Evolutionary conservation across 2,329 filamentous ascomycete genomes (phyloP).

Genomic region (Drechmeria coniospora): DNA sequence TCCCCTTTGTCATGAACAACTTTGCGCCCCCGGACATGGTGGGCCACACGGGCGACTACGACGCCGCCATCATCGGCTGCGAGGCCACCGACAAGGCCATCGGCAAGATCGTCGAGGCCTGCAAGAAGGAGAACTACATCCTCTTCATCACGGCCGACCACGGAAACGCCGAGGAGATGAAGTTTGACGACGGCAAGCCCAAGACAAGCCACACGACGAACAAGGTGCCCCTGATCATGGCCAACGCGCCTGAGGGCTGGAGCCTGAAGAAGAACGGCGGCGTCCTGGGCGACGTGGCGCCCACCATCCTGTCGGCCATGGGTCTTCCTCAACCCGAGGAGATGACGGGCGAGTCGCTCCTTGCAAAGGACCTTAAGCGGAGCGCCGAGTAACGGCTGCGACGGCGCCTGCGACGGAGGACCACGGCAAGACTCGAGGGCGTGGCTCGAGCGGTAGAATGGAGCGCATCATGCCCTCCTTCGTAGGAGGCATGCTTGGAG

Average conservation of each 20-base stretch:
- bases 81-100: constrained; percentile 87
- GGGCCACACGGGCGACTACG: constrained; percentile 93
- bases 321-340: constrained; percentile 77
- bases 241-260: constrained; percentile 84
- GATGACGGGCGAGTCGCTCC: constrained; percentile 77
- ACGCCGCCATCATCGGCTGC: constrained; percentile 76
- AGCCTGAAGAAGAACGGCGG: constrained; percentile 69
- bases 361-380: constrained; percentile 51
- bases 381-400: constrained; percentile 10
- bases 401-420: not conserved
- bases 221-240: constrained; percentile 96
- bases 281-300: constrained; percentile 93
- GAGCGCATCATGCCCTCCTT: too few relatives aligned
- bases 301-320: constrained; percentile 85
- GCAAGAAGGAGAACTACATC: constrained; percentile 83
- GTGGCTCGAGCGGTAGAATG: too few relatives aligned
- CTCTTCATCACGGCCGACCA: constrained; percentile 95
- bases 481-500: too few relatives aligned
- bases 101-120: constrained; percentile 78
- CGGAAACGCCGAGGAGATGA: constrained; percentile 98
- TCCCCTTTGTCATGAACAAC: constrained; percentile 99
- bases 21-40: constrained; percentile 99
- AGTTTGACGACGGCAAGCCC: constrained; percentile 85
- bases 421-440: not conserved
- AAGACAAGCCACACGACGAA: constrained; percentile 98